Conservation (phyloP, 108 stramenopile genomes). For the Craspedostauros australis region DNA sequence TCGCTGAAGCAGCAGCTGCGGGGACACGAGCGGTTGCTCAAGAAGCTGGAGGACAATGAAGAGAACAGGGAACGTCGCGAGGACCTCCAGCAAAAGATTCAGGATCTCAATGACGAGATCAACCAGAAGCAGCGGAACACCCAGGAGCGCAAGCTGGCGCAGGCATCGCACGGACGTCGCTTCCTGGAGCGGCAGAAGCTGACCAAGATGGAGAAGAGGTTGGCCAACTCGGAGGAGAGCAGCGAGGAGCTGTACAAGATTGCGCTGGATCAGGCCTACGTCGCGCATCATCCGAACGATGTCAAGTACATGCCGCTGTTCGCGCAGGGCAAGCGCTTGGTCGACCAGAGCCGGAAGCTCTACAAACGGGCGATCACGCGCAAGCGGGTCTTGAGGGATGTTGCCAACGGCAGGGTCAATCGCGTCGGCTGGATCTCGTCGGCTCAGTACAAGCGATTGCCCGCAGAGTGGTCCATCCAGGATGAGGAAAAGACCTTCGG, state of each 20-base stretch:
- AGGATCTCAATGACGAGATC: conserved; percentile 26
- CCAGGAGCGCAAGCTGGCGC: conserved; percentile 53
- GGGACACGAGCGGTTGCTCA: conserved; percentile 50
- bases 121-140: conserved; percentile 15
- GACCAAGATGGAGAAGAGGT: conserved; percentile 43
- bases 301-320: conserved; percentile 72
- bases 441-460: conserved; percentile 29
- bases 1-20: conserved; percentile 65
- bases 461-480: conserved; percentile 30
- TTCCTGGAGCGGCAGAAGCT: conserved; percentile 83
- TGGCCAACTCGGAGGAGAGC: conserved; percentile 25
- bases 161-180: conserved; percentile 69
- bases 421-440: conserved; percentile 22
- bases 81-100: conserved; percentile 48
- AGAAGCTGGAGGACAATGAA: conserved; percentile 27
- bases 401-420: conserved; percentile 3
- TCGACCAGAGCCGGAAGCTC: conserved; percentile 41
- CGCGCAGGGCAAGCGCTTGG: conserved; percentile 44
- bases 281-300: conserved; percentile 65
- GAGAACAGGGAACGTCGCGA: conserved; percentile 19
- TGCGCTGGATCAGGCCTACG: conserved; percentile 72
- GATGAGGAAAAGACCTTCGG: conserved; percentile 35
- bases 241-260: conserved; percentile 41
- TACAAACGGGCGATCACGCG: conserved; percentile 47
- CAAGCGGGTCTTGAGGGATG: conserved; percentile 34